Conservation (phyloP, 768 basidiomycete species). For the Boletus sp. region DNA sequence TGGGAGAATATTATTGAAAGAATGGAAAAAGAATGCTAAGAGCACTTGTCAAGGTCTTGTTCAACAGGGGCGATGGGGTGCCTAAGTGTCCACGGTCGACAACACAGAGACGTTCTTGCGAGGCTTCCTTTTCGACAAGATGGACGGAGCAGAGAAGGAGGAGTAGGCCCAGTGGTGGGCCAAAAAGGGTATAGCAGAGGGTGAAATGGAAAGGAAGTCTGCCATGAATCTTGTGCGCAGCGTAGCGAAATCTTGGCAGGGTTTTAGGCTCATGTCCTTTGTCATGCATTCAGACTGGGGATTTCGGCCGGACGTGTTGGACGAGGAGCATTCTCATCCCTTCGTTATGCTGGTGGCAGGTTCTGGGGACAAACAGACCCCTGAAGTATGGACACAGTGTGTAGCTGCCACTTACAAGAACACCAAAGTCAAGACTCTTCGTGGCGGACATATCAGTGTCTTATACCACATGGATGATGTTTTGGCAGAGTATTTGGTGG, state of each 20-base stretch:
- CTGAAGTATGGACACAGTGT: conserved; percentile 45
- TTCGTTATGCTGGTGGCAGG: conserved; percentile 45
- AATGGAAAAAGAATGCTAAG: too few species aligned
- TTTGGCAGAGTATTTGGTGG: conserved; percentile 36
- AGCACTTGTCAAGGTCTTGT: too few species aligned
- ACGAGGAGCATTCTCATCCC: conserved; percentile 43
- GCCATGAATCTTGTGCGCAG: conserved; percentile 45
- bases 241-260: conserved; percentile 49
- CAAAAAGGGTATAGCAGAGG: conserved; percentile 38
- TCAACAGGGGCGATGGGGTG: too few species aligned
- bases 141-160: conserved; percentile 36
- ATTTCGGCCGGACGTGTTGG: conserved; percentile 39
- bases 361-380: conserved; percentile 40
- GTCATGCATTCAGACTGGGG: conserved; percentile 53
- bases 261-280: conserved; percentile 42
- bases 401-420: conserved; percentile 47
- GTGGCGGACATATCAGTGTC: conserved; percentile 48
- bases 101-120: conserved; percentile 43
- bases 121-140: conserved; percentile 36
- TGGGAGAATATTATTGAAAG: too few species aligned
- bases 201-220: conserved; percentile 40
- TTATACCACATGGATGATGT: conserved; percentile 46
- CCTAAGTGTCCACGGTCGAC: conserved; percentile 38
- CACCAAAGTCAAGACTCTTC: conserved; percentile 37
- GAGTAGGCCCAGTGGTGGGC: conserved; percentile 40